Conservation (phyloP, 2,329 filamentous ascomycete species). For the Penicillium aurantiogriseum region DNA sequence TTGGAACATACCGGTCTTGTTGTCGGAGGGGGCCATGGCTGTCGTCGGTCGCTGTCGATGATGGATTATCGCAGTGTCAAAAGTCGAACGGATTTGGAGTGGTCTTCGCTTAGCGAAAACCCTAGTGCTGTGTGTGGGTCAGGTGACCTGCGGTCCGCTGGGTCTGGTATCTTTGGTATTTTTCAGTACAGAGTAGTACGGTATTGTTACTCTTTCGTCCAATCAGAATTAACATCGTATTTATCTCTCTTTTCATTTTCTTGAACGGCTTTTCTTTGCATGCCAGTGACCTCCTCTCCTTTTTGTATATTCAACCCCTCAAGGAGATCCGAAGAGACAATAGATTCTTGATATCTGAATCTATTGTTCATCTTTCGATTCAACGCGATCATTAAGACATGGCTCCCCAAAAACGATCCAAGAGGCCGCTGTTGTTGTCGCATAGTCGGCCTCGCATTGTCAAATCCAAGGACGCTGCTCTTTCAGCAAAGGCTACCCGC, state of each 20-base stretch:
- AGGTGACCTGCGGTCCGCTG: slow-evolving; percentile 30
- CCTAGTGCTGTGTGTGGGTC: slow-evolving; percentile 42
- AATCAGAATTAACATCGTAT: slow-evolving; percentile 3
- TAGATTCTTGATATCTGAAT: too few relatives aligned
- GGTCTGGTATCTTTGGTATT: slow-evolving; percentile 12
- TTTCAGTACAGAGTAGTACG: background rate
- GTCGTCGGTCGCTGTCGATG: slow-evolving; percentile 43
- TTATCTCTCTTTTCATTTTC: slow-evolving; percentile 3
- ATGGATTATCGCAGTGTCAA: slow-evolving; percentile 46
- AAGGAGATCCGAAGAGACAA: background rate
- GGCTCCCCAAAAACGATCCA: slow-evolving; percentile 33
- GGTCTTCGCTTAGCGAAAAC: slow-evolving; percentile 44
- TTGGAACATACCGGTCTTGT: slow-evolving; percentile 47
- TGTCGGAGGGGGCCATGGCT: slow-evolving; percentile 49
- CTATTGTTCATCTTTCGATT: background rate
- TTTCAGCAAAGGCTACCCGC: slow-evolving; percentile 59
- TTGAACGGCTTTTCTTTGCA: slow-evolving; percentile 3
- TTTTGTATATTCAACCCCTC: background rate
- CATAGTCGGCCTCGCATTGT: slow-evolving; percentile 47
- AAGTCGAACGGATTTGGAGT: slow-evolving; percentile 38
- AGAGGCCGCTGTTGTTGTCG: slow-evolving; percentile 42
- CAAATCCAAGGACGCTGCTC: slow-evolving; percentile 35
- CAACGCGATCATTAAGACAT: slow-evolving; percentile 14
- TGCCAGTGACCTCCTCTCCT: background rate
- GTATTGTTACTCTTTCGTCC: background rate